Percentiles rank a stretch among this genome's conserved stretches.
Conservation (phyloP, 768 basidiomycete genomes). For the Mycena amicta region DNA sequence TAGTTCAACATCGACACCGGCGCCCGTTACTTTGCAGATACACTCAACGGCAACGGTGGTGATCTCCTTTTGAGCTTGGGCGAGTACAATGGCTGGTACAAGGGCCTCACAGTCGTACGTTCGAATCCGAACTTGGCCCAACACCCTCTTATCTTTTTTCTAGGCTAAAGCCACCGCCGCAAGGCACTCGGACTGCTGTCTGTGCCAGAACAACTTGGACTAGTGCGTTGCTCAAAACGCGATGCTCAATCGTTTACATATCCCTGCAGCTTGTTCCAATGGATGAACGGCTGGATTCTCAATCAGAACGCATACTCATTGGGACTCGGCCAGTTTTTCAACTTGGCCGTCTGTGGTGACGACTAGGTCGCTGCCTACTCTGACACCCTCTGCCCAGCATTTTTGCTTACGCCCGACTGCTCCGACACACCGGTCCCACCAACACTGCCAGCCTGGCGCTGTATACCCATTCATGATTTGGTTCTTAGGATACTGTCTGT, state of each 20-base stretch:
- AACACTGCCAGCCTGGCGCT: neutral
- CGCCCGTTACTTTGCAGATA: slow-evolving; percentile 58
- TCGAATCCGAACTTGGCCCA: no score
- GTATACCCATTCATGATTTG: neutral
- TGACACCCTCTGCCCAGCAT: no score
- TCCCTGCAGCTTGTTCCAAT: slow-evolving; percentile 64
- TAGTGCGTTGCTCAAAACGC: slow-evolving; percentile 74
- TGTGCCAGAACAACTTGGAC: slow-evolving; percentile 83
- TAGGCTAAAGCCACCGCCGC: slow-evolving; percentile 63
- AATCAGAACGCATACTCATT: slow-evolving; percentile 54
- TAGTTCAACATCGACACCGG: slow-evolving; percentile 46
- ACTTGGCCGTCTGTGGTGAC: slow-evolving; percentile 48
- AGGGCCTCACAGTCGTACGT: slow-evolving; percentile 59
- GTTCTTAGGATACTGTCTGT: neutral
- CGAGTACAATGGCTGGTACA: slow-evolving; percentile 75
- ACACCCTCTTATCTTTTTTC: neutral
- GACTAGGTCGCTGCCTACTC: neutral
- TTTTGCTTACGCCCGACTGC: no score
- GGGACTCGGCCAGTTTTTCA: slow-evolving; percentile 63
- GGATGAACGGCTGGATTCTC: slow-evolving; percentile 73
- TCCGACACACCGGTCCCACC: neutral
- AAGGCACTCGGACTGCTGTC: slow-evolving; percentile 54
- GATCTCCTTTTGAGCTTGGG: slow-evolving; percentile 64
- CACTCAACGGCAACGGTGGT: slow-evolving; percentile 50
- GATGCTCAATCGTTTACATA: no score